Evolutionary conservation across 768 basidiomycete genomes (phyloP).

Genomic region (Lepiota subincarnata): DNA sequence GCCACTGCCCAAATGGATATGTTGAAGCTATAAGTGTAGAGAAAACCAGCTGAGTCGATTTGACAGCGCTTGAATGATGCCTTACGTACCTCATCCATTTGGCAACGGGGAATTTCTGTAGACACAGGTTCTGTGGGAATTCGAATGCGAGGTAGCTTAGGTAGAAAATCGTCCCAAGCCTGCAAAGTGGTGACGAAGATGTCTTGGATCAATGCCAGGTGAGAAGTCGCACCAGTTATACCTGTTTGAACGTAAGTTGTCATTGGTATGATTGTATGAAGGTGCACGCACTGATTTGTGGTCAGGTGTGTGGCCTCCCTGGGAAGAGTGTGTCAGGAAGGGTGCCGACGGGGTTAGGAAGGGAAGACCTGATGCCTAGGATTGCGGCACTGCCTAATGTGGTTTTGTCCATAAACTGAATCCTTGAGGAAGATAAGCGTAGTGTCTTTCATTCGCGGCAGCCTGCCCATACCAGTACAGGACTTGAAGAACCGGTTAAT

Average conservation of each 20-base stretch:
- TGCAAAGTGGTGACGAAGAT: slow-evolving; percentile 18
- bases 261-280: neutral
- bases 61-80: neutral
- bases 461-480: slow-evolving; percentile 47
- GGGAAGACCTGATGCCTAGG: slow-evolving; percentile 58
- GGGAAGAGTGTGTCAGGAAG: neutral
- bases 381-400: slow-evolving; percentile 66
- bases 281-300: slow-evolving; percentile 51
- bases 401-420: slow-evolving; percentile 80
- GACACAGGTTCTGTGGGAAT: slow-evolving; percentile 68
- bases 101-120: slow-evolving; percentile 71
- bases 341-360: neutral
- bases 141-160: slow-evolving; percentile 67
- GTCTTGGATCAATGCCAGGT: too few species aligned
- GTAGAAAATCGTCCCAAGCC: slow-evolving; percentile 77
- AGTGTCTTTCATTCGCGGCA: neutral
- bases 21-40: slow-evolving; percentile 41
- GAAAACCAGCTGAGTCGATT: neutral
- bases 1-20: slow-evolving; percentile 65
- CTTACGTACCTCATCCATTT: slow-evolving; percentile 70
- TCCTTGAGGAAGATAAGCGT: slow-evolving; percentile 31
- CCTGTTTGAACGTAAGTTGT: slow-evolving; percentile 25
- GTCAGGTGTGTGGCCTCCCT: slow-evolving; percentile 60
- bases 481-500: slow-evolving; percentile 26
- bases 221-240: slow-evolving; percentile 54